These are phyloP conservation scores for Mayamaea pseudoterrestris DNA, from an alignment of 108 stramenopile genomes.

Conservation along the genomic window DNA sequence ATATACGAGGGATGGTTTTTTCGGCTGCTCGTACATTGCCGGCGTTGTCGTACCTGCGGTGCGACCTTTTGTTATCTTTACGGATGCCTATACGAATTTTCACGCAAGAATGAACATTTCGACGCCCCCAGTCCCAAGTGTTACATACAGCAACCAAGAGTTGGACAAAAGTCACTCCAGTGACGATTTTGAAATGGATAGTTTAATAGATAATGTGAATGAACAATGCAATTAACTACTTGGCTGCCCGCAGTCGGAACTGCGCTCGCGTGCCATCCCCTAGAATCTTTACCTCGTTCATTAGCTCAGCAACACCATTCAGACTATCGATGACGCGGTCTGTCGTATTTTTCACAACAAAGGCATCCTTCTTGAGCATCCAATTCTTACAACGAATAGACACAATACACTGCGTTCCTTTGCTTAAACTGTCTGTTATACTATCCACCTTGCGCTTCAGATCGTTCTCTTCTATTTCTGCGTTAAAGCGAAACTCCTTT, in stretches of 20 bases:
- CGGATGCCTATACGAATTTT: conserved; percentile 50
- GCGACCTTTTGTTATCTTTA: conserved; percentile 32
- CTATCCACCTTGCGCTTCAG: conserved; percentile 1
- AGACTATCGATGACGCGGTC: no score
- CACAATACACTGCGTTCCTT: no score
- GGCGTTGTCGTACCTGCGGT: conserved; percentile 53
- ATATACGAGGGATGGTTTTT: conserved; percentile 61
- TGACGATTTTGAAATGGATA: background rate
- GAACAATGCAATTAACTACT: no score
- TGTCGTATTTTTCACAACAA: no score
- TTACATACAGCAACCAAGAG: background rate
- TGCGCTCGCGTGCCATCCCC: no score
- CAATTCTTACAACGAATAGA: no score
- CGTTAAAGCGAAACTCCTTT: conserved; percentile 2
- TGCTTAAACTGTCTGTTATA: no score
- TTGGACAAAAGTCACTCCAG: background rate
- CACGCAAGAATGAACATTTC: conserved; percentile 13
- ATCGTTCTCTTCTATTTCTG: background rate
- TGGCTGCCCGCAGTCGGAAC: no score
- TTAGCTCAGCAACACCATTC: no score
- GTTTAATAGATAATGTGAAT: no score
- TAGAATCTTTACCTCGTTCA: no score
- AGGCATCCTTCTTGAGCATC: no score
- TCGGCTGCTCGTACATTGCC: conserved; percentile 75
- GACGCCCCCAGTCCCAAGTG: background rate